phyloP scores from a whole-genome alignment of 768 basidiomycete species.

The Epithele typhae region DNA sequence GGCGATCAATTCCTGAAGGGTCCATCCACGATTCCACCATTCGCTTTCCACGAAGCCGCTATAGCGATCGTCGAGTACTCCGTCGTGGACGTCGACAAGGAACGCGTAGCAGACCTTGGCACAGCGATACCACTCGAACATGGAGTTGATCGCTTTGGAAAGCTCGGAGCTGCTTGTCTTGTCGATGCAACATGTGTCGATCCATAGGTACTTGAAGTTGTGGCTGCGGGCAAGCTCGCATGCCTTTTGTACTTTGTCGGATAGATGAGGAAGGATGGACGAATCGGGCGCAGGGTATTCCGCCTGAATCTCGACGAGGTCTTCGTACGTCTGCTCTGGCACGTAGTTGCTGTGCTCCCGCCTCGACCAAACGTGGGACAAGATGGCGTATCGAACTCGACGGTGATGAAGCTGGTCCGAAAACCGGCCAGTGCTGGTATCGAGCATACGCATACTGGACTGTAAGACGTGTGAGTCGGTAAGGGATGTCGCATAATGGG shows the following conservation, averaged over 20 bases:
- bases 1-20: conserved; percentile 2
- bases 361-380: conserved; percentile 1
- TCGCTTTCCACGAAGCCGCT: background rate
- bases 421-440: no score
- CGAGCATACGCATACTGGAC: no score
- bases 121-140: background rate
- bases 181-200: conserved; percentile 9
- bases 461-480: no score
- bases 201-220: background rate
- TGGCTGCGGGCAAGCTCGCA: background rate
- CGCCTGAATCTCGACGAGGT: background rate
- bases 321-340: background rate
- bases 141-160: conserved; percentile 3
- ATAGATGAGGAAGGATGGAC: background rate
- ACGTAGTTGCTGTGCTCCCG: background rate
- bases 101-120: background rate
- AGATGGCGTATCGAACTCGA: background rate
- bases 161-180: conserved; percentile 7
- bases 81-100: background rate
- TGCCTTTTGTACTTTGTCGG: background rate
- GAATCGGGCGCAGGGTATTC: no score
- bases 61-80: background rate
- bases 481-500: no score
- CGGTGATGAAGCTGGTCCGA: no score
- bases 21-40: background rate